Percentiles rank a stretch among this genome's conserved stretches.
Evolutionary conservation across 768 basidiomycete species (phyloP).

Genomic region (Pulveroboletus sp.): DNA sequence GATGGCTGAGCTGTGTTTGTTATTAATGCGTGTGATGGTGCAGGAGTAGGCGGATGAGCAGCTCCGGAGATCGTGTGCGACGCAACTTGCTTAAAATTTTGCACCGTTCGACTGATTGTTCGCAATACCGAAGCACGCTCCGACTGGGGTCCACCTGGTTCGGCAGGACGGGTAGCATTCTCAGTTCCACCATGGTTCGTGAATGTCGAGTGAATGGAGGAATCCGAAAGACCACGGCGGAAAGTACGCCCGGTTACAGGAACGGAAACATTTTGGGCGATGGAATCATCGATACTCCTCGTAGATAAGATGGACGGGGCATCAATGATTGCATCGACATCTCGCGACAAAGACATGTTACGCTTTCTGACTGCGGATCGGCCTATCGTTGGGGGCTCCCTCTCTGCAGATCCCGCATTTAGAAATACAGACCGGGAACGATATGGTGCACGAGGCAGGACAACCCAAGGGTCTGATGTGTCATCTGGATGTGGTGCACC

Average conservation of each 20-base stretch:
- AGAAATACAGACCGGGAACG: conserved; percentile 27
- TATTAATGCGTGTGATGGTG: conserved; percentile 7
- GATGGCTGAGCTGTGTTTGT: conserved; percentile 7
- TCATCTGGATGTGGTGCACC: conserved; percentile 62
- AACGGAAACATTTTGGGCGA: conserved; percentile 43
- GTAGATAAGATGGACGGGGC: conserved; percentile 30
- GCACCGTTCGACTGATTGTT: conserved; percentile 52
- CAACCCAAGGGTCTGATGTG: conserved; percentile 68
- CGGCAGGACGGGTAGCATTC: neutral
- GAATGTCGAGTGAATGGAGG: conserved; percentile 88
- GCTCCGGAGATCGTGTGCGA: conserved; percentile 28
- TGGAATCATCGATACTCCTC: conserved; percentile 30
- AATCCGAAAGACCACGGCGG: conserved; percentile 84
- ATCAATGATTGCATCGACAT: conserved; percentile 80
- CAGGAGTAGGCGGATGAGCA: conserved; percentile 4
- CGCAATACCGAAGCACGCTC: conserved; percentile 50
- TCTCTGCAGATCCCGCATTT: conserved; percentile 19
- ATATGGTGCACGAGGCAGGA: conserved; percentile 47
- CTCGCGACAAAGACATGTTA: conserved; percentile 47
- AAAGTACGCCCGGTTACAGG: conserved; percentile 67
- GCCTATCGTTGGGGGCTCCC: conserved; percentile 12
- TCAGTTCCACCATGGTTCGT: conserved; percentile 42
- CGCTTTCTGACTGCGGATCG: conserved; percentile 17
- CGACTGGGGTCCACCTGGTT: conserved; percentile 29
- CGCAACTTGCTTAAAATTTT: conserved; percentile 42